These are phyloP conservation scores for Ogataea minuta DNA, from an alignment of 805 yeast genomes.

Conservation along the genomic window DNA sequence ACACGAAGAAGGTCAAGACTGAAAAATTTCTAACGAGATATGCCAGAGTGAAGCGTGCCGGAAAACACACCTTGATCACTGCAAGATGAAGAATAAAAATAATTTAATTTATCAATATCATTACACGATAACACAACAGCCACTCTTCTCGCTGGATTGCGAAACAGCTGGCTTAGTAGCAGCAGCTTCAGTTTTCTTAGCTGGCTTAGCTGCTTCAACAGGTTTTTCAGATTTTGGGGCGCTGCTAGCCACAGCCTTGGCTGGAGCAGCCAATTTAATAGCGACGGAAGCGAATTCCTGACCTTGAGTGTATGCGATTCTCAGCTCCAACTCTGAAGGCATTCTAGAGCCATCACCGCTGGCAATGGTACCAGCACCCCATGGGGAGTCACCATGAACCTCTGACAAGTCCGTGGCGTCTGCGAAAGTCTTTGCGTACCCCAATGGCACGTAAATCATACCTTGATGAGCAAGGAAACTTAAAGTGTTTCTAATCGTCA, in stretches of 20 bases:
- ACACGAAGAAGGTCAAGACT: conserved; percentile 49
- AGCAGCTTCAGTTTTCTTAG: not conserved
- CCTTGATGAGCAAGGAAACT: conserved; percentile 78
- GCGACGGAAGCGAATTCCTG: conserved; percentile 52
- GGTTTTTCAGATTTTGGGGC: conserved; percentile 6
- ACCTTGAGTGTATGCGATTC: conserved; percentile 68
- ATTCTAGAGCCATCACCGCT: conserved; percentile 75
- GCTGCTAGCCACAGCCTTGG: conserved; percentile 11
- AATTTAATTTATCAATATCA: conserved; percentile 1
- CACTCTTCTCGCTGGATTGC: conserved; percentile 5
- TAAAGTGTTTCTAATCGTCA: conserved; percentile 61
- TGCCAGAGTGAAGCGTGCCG: conserved; percentile 52
- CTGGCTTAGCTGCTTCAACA: not conserved
- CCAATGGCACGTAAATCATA: conserved; percentile 75
- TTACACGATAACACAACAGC: conserved; percentile 15
- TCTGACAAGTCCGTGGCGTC: conserved; percentile 56
- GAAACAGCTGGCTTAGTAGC: conserved; percentile 12
- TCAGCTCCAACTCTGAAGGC: conserved; percentile 62
- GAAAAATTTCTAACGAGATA: conserved; percentile 62
- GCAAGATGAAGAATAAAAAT: conserved; percentile 7
- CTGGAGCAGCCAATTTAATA: conserved; percentile 21
- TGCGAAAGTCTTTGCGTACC: conserved; percentile 57
- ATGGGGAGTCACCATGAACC: conserved; percentile 77
- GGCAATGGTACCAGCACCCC: conserved; percentile 84
- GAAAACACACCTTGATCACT: conserved; percentile 33